phyloP scores from a whole-genome alignment of 805 yeast genomes.

The Yamadazyma phyllophila region DNA sequence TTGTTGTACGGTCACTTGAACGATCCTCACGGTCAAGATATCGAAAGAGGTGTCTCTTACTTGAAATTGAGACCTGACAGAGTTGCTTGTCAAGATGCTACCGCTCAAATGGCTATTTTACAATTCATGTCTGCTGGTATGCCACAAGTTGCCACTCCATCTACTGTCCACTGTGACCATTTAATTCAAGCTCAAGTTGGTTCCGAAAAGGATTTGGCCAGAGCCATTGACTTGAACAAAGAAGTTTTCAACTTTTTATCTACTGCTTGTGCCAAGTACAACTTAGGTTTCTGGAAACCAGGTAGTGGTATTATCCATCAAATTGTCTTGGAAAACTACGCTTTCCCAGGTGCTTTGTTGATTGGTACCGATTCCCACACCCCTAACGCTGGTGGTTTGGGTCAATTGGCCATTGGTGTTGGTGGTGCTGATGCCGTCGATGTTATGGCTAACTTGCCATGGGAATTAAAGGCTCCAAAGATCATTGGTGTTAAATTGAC shows the following conservation, averaged over 20 bases:
- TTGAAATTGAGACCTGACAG: conserved; percentile 95
- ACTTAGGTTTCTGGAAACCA: conserved; percentile 98
- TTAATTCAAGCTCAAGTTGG: conserved; percentile 95
- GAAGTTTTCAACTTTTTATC: conserved; percentile 93
- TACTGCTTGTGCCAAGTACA: conserved; percentile 89
- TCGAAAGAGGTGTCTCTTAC: conserved; percentile 84
- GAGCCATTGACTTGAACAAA: conserved; percentile 85
- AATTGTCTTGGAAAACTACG: conserved; percentile 92
- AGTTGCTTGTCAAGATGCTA: conserved; percentile 98
- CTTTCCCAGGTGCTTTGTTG: conserved; percentile 95
- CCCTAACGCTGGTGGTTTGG: conserved; percentile 98
- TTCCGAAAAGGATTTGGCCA: conserved; percentile 77
- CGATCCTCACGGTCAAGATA: conserved; percentile 84
- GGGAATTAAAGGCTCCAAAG: conserved; percentile 98
- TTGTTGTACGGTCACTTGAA: conserved; percentile 92
- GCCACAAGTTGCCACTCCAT: conserved; percentile 89
- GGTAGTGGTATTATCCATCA: conserved; percentile 98
- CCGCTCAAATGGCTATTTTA: conserved; percentile 96
- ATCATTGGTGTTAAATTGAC: conserved; percentile 92
- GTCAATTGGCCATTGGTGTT: conserved; percentile 97
- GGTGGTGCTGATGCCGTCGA: conserved; percentile 99
- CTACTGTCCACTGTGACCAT: conserved; percentile 97
- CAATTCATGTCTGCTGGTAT: conserved; percentile 96
- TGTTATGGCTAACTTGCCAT: conserved; percentile 88
- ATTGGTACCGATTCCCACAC: conserved; percentile 98